These are phyloP conservation scores for Trifolium repens DNA, from an alignment of 306 rosid species.

Conservation along the genomic window DNA sequence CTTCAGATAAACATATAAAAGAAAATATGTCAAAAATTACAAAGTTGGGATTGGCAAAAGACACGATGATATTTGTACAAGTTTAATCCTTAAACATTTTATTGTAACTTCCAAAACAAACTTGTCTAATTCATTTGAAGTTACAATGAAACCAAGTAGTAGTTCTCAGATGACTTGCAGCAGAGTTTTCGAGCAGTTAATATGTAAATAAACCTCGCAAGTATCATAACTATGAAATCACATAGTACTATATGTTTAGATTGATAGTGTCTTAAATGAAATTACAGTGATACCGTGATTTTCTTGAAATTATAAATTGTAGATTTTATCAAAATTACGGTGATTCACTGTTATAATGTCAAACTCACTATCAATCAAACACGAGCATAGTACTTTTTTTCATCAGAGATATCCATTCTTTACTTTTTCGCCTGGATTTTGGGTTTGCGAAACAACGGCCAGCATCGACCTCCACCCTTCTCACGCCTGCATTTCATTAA, in stretches of 20 bases:
- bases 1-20: constrained; percentile 19
- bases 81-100: constrained; percentile 20
- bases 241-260: background rate
- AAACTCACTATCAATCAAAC: no score
- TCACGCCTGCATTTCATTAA: constrained; percentile 52
- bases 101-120: constrained; percentile 6
- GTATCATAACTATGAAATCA: constrained; percentile 29
- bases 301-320: no score
- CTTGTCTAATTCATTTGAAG: constrained; percentile 3
- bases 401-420: constrained; percentile 4
- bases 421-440: constrained; percentile 38
- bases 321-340: no score
- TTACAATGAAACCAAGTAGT: constrained; percentile 19
- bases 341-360: no score
- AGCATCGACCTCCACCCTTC: constrained; percentile 50
- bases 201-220: constrained; percentile 19
- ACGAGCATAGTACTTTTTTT: background rate
- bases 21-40: constrained; percentile 22
- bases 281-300: no score
- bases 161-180: constrained; percentile 12
- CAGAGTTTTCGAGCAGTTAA: background rate
- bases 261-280: no score
- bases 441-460: constrained; percentile 46
- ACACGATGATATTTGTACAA: constrained; percentile 18
- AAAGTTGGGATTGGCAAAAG: background rate